Evolutionary conservation across 164 flowering plant species (phyloP).

Genomic region (Magnolia changhungtana): DNA sequence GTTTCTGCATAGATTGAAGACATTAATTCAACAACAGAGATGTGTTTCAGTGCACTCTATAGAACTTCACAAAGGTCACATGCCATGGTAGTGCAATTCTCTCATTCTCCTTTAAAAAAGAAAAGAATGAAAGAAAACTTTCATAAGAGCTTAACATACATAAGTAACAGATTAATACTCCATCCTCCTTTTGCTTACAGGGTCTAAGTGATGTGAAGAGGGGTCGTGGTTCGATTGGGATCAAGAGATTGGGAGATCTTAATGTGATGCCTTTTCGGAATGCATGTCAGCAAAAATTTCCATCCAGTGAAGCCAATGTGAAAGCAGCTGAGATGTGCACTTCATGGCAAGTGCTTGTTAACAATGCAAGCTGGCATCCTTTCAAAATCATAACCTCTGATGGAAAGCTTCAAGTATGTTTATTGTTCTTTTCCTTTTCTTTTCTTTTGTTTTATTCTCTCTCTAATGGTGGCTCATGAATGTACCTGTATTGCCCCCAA

Average conservation of each 20-base stretch:
- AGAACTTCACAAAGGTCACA: no score
- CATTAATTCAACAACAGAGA: no score
- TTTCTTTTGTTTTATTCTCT: no score
- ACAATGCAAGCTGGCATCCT: conserved; percentile 85
- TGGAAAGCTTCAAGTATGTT: conserved; percentile 40
- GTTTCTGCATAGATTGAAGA: no score
- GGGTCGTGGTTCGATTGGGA: not conserved
- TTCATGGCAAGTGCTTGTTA: conserved; percentile 66
- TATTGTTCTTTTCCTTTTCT: no score
- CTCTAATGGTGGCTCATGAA: no score
- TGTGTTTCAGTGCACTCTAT: no score
- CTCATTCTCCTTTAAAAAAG: no score
- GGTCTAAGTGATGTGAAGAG: conserved; percentile 35
- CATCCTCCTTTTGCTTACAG: conserved; percentile 24
- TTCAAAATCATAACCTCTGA: conserved; percentile 37
- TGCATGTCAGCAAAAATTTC: conserved; percentile 53
- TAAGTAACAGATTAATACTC: not conserved
- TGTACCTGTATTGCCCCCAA: no score
- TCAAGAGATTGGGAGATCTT: conserved; percentile 4
- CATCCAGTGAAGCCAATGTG: conserved; percentile 50
- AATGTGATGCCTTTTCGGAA: conserved; percentile 44
- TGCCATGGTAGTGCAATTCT: no score
- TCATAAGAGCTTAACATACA: not conserved
- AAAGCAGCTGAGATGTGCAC: conserved; percentile 57
- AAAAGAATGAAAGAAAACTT: no score